Evolutionary conservation across 2,329 filamentous ascomycete species (phyloP), one percentile per base, ranked within the genome.

Genomic region (Mycosphaerella arachidis): DNA sequence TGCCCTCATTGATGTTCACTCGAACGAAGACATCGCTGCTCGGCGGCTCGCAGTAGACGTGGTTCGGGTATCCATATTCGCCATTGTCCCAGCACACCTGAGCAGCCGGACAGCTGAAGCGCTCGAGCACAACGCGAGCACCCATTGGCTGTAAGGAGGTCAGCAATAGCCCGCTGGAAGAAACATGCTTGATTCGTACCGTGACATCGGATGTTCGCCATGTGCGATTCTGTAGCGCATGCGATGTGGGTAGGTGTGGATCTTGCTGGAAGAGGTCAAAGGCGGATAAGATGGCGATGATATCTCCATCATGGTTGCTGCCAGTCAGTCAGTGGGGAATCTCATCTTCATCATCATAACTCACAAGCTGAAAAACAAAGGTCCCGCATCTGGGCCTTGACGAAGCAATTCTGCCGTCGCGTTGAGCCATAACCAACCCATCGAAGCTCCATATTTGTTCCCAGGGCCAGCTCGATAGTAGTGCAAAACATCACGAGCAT

Each of bases 401-500:
- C 40, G 50, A 58, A 86, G 70, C 37, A 85, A 68, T 51, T 77
- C 73, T 6, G 77, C 74, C 0, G 82, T 85, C 4, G 82, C 82
- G 68, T 85, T 84, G 50, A 86, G 65, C 80, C 81, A 86, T 9
- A 84, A 68, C 78, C 77, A 82, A 2, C 84, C 84, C 81, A 85
- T 82, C 1, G 76, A 73, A 6, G 75, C 74, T 2, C 78, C 78
- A 64, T 82, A 85, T 31, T 72, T 74, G 60, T 82, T 84, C 0
- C 83, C 84, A 0, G 83, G 82, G 0, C 84, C 84, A 8, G 81
- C 78, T 31, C 83, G 78, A 68, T 86, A 86, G 68, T 82, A 85
- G 65, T 85, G 82, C 13, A 84, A 69, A 3, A 85, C 46, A 66
- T 86, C 83, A 31, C 83, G 76, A 1, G 82, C 84, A 66, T 86